phyloP scores from a whole-genome alignment of 2,329 filamentous ascomycete genomes.

The Zopfia rhizophila region DNA sequence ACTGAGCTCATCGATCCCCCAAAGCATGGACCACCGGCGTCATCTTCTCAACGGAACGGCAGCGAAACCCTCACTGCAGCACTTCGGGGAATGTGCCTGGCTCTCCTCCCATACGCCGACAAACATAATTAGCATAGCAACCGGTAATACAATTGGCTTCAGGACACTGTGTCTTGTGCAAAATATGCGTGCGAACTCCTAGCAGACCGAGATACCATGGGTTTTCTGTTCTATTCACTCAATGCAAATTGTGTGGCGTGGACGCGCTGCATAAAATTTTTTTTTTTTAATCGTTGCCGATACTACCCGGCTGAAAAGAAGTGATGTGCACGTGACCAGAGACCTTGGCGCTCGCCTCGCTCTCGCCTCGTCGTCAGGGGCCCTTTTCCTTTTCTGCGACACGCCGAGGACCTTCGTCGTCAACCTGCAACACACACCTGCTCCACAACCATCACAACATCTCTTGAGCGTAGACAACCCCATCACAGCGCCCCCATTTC shows the following conservation, averaged over 20 bases:
- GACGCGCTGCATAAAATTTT: too few species aligned
- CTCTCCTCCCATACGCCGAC: slow-evolving; percentile 2
- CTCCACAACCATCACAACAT: slow-evolving; percentile 7
- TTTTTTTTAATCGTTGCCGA: too few species aligned
- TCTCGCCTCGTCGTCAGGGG: not conserved
- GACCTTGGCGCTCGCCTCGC: too few species aligned
- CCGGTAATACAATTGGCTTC: too few species aligned
- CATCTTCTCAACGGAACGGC: slow-evolving; percentile 11
- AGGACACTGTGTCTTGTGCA: too few species aligned
- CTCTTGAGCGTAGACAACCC: slow-evolving; percentile 9
- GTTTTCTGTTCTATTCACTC: too few species aligned
- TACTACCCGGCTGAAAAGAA: too few species aligned
- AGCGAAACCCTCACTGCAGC: not conserved
- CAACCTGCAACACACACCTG: slow-evolving; percentile 13
- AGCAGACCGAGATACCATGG: too few species aligned
- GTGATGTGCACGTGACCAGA: slow-evolving; percentile 2
- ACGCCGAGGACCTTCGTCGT: slow-evolving; percentile 6
- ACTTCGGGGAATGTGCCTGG: not conserved
- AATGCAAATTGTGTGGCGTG: too few species aligned
- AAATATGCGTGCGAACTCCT: too few species aligned
- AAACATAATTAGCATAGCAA: too few species aligned
- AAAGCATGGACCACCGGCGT: slow-evolving; percentile 21
- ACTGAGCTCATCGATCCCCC: slow-evolving; percentile 20
- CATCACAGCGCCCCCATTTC: slow-evolving; percentile 10
- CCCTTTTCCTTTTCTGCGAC: slow-evolving; percentile 7